These are phyloP conservation scores for Aspergillus fijiensis DNA, from an alignment of 2,329 filamentous ascomycete genomes.

Conservation along the genomic window DNA sequence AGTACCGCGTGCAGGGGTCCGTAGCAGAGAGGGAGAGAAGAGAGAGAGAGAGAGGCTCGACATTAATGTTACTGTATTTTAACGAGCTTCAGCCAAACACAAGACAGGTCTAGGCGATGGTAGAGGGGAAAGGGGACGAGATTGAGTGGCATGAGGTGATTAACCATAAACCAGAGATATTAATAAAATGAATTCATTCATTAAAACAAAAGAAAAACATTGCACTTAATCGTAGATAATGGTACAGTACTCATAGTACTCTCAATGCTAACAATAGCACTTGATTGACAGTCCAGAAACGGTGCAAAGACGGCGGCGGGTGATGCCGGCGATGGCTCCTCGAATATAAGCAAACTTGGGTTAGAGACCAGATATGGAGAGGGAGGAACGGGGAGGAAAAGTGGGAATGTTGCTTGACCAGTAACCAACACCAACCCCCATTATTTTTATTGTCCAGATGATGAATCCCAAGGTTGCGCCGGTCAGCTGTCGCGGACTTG, in stretches of 20 bases:
- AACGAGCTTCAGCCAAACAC: background rate
- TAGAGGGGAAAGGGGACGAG: background rate
- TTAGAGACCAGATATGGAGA: background rate
- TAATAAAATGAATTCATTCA: background rate
- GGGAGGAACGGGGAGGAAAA: conserved; percentile 16
- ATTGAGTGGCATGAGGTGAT: conserved; percentile 6
- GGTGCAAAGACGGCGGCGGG: conserved; percentile 17
- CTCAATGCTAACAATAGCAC: conserved; percentile 9
- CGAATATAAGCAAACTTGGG: background rate
- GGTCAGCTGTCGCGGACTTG: conserved; percentile 3
- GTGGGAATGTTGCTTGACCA: conserved; percentile 1
- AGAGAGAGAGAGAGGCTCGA: too few species aligned
- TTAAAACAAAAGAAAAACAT: background rate
- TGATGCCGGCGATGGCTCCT: conserved; percentile 26
- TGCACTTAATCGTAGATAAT: background rate
- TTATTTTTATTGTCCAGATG: background rate
- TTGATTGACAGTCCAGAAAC: background rate
- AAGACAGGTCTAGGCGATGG: background rate
- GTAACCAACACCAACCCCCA: background rate
- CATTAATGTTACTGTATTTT: conserved; percentile 6
- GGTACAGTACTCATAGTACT: background rate
- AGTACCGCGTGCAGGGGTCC: conserved; percentile 30
- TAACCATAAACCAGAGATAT: background rate
- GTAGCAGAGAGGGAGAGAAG: conserved; percentile 3
- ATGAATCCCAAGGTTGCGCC: background rate